phyloP scores from a whole-genome alignment of 495 filamentous ascomycete genomes.

The Lophium mytilinum region DNA sequence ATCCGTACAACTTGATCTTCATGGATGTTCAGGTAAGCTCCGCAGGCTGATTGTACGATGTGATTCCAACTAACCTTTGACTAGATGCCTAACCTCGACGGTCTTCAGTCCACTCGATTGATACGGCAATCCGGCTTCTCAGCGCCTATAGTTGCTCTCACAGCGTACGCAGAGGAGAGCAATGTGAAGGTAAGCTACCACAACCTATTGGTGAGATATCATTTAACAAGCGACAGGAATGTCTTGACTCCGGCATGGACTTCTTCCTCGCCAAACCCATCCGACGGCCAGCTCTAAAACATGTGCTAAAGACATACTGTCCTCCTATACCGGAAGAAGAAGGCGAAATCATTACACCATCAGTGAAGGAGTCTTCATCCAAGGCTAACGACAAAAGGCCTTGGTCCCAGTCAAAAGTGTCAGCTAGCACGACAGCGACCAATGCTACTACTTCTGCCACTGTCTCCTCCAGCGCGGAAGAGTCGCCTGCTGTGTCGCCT shows the following conservation, averaged over 20 bases:
- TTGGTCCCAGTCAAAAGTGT: neutral
- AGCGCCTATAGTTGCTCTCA: conserved; percentile 84
- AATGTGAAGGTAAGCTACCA: conserved; percentile 53
- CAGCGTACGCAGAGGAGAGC: conserved; percentile 82
- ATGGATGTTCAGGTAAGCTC: conserved; percentile 62
- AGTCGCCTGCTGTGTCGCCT: conserved; percentile 19
- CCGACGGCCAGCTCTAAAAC: conserved; percentile 69
- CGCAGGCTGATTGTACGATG: neutral
- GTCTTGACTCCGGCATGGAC: conserved; percentile 41
- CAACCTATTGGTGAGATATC: neutral
- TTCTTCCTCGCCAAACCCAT: conserved; percentile 68
- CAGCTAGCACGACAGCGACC: neutral
- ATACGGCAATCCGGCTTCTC: conserved; percentile 82
- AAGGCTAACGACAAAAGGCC: neutral
- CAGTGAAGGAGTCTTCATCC: neutral
- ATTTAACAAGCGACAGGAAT: conserved; percentile 16
- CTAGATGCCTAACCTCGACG: conserved; percentile 90
- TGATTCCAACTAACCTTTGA: neutral
- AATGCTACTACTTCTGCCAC: neutral
- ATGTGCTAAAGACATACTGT: conserved; percentile 65
- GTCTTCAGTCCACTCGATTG: conserved; percentile 76
- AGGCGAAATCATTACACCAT: conserved; percentile 3
- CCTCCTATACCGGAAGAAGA: conserved; percentile 46
- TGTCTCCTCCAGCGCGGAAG: neutral
- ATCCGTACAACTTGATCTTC: conserved; percentile 75